Percentiles rank a stretch among this genome's conserved stretches.
phyloP scores from a whole-genome alignment of 805 yeast species.

The Barnettozyma wickerhamii region DNA sequence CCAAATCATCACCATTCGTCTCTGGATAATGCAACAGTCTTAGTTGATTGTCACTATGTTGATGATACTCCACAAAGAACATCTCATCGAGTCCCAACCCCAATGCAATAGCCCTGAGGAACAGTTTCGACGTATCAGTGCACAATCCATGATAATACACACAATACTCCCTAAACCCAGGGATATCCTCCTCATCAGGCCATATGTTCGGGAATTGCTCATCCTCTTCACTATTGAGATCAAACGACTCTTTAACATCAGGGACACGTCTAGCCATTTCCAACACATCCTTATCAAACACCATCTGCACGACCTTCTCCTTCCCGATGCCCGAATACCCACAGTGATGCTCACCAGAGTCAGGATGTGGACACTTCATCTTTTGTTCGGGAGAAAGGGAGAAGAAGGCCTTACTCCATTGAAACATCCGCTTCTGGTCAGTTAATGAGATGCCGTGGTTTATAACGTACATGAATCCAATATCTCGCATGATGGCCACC shows the following conservation, averaged over 20 bases:
- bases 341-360: conserved; percentile 24
- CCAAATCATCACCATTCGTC: conserved; percentile 15
- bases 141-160: conserved; percentile 15
- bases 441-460: conserved; percentile 21
- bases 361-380: conserved; percentile 25
- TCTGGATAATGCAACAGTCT: conserved; percentile 25
- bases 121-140: conserved; percentile 6
- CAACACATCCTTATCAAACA: conserved; percentile 19
- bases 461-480: conserved; percentile 24
- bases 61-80: conserved; percentile 20
- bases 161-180: conserved; percentile 23
- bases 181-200: conserved; percentile 24
- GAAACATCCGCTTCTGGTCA: conserved; percentile 18
- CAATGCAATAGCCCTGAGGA: conserved; percentile 22
- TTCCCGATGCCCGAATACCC: conserved; percentile 26
- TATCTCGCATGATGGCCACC: conserved; percentile 23
- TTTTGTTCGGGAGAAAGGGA: conserved; percentile 12
- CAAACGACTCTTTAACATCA: conserved; percentile 28
- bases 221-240: conserved; percentile 19
- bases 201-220: conserved; percentile 21
- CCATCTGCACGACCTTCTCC: conserved; percentile 28
- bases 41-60: conserved; percentile 21
- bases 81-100: conserved; percentile 22
- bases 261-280: conserved; percentile 20
- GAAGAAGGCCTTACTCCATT: conserved; percentile 22